Base-by-base conservation (phyloP, 345 rosid species). In the Lepidium aucheri region DNA sequence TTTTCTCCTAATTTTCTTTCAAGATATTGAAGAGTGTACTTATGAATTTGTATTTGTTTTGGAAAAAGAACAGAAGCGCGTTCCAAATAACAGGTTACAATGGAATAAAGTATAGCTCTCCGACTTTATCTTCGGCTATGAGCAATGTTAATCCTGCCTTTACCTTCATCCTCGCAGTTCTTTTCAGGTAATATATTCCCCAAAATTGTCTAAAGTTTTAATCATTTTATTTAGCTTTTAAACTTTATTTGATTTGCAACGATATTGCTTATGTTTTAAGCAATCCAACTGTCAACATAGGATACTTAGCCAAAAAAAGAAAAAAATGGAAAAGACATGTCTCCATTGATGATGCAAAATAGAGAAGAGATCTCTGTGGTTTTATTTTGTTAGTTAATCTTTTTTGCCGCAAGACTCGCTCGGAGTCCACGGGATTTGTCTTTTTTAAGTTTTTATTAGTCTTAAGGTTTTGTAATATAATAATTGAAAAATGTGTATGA, bases 71-170 rank as follows among this genome's bases (percentile, higher is more conserved):
- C 59, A 70, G 76, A 60, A 17, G 60, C 36, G 54, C 45, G 3
- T 53, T 6, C 5, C 76, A 65, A 38, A 38, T 70, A 0, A 60
- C 40, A 17, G 63, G 63, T 0, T 76, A 76, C 15, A 76, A 70
- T 42, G 76, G 79, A 6, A 51, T 76, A 4, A 72, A 71, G 60
- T 76, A 71, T 17, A 71, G 73, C 38, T 76, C 79, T 3, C 76
- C 79, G 7, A 76, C 73, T 15, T 44, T 76, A 11, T 63, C 78
- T 1, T 71, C 76, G 6, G 79, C 79, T 5, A 60, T 76, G 72
- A 64, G 79, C 40, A 76, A 66, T 30, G 66, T 75, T 12, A 56
- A 33, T 12, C 78, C 75, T 54, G 76, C 72, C 9, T 71, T 76
- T 47, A 76, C 79, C 43, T 76, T 76, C 69, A 59, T 63, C 34